Evolutionary conservation across 768 basidiomycete genomes (phyloP).

Genomic region (Peribolospora baueri): DNA sequence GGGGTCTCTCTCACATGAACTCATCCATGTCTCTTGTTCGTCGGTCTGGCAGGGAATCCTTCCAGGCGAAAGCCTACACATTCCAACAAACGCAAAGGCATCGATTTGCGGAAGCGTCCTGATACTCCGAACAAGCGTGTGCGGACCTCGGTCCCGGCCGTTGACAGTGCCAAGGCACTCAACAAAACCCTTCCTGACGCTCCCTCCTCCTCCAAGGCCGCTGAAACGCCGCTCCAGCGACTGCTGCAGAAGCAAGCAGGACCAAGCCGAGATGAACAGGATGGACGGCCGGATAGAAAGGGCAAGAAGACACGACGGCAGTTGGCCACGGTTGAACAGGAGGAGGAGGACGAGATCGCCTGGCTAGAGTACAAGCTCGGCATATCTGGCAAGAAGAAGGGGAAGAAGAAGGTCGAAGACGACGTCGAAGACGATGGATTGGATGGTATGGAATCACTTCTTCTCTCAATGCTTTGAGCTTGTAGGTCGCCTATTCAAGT

Average conservation of each 20-base stretch:
- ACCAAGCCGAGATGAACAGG: neutral
- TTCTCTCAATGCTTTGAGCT: neutral
- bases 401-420: constrained; percentile 24
- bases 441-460: constrained; percentile 32
- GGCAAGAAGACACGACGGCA: neutral
- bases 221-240: constrained; percentile 9
- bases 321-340: constrained; percentile 21
- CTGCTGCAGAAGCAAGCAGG: constrained; percentile 8
- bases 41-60: no score
- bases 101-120: no score
- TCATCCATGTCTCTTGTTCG: no score
- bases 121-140: no score
- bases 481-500: neutral
- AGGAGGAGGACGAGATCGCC: constrained; percentile 67
- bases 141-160: no score
- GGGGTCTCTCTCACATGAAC: no score
- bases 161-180: no score
- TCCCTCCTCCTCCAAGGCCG: no score
- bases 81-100: no score
- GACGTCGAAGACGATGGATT: constrained; percentile 50
- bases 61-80: no score
- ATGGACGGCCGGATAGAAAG: neutral
- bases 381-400: constrained; percentile 20
- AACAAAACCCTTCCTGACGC: no score
- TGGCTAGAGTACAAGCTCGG: constrained; percentile 60